Conservation (phyloP, 495 filamentous ascomycete species). For the Penicillium macrosclerotiorum region DNA sequence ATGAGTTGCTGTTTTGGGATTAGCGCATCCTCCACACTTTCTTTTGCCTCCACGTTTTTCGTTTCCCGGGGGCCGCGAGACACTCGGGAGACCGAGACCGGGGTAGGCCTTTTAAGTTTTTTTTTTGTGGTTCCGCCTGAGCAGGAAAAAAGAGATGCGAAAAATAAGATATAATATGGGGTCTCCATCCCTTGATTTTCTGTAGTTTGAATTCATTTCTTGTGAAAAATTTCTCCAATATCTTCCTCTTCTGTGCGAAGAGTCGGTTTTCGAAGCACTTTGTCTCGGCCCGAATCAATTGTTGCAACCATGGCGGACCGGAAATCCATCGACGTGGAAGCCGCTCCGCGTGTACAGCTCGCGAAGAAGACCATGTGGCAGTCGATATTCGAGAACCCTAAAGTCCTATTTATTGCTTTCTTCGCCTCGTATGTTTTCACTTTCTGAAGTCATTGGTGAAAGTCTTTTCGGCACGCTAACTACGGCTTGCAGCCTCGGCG, state of each 20-base stretch:
- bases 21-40: slow-evolving; percentile 19
- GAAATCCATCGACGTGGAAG: slow-evolving; percentile 20
- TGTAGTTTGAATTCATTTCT: not conserved
- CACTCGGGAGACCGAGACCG: slow-evolving; percentile 26
- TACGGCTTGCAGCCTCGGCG: slow-evolving; percentile 30
- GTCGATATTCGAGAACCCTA: slow-evolving; percentile 32
- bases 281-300: not conserved
- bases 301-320: slow-evolving; percentile 18
- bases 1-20: not conserved
- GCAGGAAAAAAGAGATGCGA: not conserved
- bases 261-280: not conserved
- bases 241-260: not conserved
- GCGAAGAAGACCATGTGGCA: slow-evolving; percentile 34
- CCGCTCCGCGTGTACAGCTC: slow-evolving; percentile 17
- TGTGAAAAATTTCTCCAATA: not conserved
- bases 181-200: not conserved
- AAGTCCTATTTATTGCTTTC: slow-evolving; percentile 42
- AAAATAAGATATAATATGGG: slow-evolving; percentile 4
- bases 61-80: slow-evolving; percentile 8
- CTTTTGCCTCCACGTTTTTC: slow-evolving; percentile 20
- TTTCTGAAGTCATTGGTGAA: not conserved
- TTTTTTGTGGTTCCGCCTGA: not conserved
- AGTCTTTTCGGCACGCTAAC: not conserved
- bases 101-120: slow-evolving; percentile 14
- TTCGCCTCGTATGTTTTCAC: slow-evolving; percentile 38